Base-by-base conservation (phyloP, 352 stramenopile genomes). In the Phytophthora pini region DNA sequence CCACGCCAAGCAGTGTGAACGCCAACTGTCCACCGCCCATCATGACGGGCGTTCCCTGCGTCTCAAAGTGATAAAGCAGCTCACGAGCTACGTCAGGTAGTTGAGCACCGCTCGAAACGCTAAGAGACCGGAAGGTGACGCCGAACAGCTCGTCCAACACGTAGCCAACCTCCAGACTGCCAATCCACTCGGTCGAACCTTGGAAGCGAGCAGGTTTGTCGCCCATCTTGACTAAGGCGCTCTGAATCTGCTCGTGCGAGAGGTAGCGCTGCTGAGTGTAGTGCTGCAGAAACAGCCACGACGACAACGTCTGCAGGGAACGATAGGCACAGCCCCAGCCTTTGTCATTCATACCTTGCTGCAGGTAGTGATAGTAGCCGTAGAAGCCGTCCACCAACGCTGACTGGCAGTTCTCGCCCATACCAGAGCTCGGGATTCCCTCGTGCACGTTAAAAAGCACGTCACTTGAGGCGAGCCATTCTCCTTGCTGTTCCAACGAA, bases 291-390 rank as follows among this genome's bases (percentile, higher is more conserved):
- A 77, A 68, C 39, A 95, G 74, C 83, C 87, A 97, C 3, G 88
- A 96, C 34, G 90, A 67, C 15, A 96, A 65, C 31, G 86, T 96
- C 62, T 97, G 90, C 32, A 97, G 68, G 44, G 85, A 94, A 4
- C 88, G 77, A 54, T 97, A 97, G 24, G 90, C 88, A 47, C 90
- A 97, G 43, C 90, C 90, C 90, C 90, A 97, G 40, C 88, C 90
- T 80, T 92, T 92, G 65, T 97, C 90, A 34, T 94, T 88, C 53
- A 87, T 66, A 49, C 59, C 58, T 29, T 97, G 81, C 43, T 93
- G 81, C 60, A 91, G 64, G 72, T 97, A 96, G 61, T 97, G 90
- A 55, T 89, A 96, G 68, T 95, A 97, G 12, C 76, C 80, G 61
- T 94, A 95, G 47, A 82, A 79, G 9, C 88, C 90, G 17, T 87